phyloP scores from a whole-genome alignment of 148 eudicot species.

The Rhododendron henanense region DNA sequence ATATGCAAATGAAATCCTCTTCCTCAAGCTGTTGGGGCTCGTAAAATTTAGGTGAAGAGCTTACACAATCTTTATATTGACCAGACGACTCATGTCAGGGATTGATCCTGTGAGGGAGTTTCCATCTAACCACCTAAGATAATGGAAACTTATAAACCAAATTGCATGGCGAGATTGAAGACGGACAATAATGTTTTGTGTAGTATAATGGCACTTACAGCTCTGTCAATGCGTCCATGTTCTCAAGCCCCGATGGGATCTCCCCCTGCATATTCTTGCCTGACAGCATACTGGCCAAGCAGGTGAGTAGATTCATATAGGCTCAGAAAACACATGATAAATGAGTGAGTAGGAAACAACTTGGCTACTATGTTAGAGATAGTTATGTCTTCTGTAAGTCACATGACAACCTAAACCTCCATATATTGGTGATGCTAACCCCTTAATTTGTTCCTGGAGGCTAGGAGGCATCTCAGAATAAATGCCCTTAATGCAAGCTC shows the following conservation, averaged over 20 bases:
- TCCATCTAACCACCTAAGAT: constrained; percentile 40
- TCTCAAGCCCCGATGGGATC: constrained; percentile 68
- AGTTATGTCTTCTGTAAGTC: not conserved
- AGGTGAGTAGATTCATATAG: constrained; percentile 14
- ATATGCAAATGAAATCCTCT: not conserved
- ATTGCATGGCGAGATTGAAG: not conserved
- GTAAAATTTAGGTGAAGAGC: constrained; percentile 19
- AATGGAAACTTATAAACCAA: constrained; percentile 4
- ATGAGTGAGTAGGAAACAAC: not conserved
- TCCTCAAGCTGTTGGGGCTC: constrained; percentile 12
- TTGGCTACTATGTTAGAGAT: not conserved
- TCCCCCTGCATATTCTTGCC: constrained; percentile 58
- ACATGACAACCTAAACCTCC: not conserved
- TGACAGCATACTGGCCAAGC: constrained; percentile 57
- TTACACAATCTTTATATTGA: constrained; percentile 47
- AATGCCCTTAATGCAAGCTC: not conserved
- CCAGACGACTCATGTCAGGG: constrained; percentile 20
- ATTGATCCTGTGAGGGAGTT: constrained; percentile 23
- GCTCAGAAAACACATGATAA: not conserved
- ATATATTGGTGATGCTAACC: not conserved
- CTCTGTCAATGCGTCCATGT: constrained; percentile 73
- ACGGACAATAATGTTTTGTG: not conserved
- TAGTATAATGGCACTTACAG: constrained; percentile 47
- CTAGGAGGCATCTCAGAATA: not conserved
- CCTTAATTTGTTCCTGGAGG: not conserved